Base-by-base conservation (phyloP, 306 rosid genomes). In the Cucumis melo region DNA sequence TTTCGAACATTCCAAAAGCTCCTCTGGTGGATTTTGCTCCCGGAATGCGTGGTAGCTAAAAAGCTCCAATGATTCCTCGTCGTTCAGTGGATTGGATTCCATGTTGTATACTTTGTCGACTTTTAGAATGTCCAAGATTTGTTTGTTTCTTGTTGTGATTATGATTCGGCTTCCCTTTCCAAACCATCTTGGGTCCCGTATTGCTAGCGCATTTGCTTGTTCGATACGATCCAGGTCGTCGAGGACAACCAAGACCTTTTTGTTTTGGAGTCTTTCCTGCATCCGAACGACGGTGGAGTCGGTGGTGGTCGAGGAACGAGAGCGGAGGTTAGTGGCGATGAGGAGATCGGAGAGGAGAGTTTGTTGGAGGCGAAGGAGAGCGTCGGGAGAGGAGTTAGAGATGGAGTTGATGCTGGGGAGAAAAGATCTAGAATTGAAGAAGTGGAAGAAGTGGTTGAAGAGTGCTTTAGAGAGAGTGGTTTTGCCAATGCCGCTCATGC, bases 41-140 rank as follows among this genome's bases (percentile, higher is more conserved):
- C 64, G 12, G 14, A 78, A 78, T 19, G 81, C 58, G n/a, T 78
- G 81, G 57, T 75, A 68, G 59, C 59, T 51, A 27, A 78, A 78
- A 27, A 68, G 81, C 67, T 78, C 81, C 17, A 78, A 68, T 19
- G 77, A 68, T 56, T 78, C 81, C 12, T 23, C 10, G 3, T 54
- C 70, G 16, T 24, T 12, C 12, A 67, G n/a, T 0, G 19, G 55
- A 15, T 42, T 9, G 17, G 58, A 53, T 6, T 68, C 50, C 34
- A 11, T 39, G 32, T 38, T 39, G 59, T 20, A 54, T 11, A 39
- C 8, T 39, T 34, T 16, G 27, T 78, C 81, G 4, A 68, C 77
- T 7, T 56, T 11, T 27, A 67, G 42, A 32, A n/a, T 14, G 8
- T 68, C 46, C 6, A 55, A 6, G 5, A 78, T 15, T 16, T 55